Conservation (phyloP, 1,139 yeast species). For the Scheffersomyces quercinus region DNA sequence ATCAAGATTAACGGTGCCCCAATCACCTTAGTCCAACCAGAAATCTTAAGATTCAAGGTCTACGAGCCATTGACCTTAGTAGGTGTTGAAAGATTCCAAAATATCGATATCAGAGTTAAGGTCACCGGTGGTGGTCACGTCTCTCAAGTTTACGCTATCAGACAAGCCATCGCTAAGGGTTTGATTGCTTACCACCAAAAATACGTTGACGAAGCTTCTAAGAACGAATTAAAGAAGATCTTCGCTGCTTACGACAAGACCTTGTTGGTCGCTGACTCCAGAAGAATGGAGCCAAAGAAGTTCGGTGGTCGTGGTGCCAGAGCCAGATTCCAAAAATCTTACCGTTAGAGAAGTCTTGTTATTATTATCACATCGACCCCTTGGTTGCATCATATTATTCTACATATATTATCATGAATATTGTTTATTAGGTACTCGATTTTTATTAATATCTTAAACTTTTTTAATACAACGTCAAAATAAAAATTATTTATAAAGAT, state of each 20-base stretch:
- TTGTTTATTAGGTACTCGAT: conserved; percentile 15
- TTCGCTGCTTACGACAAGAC: conserved; percentile 99
- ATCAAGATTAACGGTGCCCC: conserved; percentile 99
- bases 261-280: conserved; percentile 98
- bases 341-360: conserved; percentile 70
- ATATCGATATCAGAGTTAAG: conserved; percentile 97
- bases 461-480: conserved; percentile 12
- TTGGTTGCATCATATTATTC: conserved; percentile 6
- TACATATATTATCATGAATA: conserved; percentile 8
- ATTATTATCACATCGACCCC: conserved; percentile 11
- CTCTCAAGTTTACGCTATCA: conserved; percentile 98
- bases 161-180: conserved; percentile 99
- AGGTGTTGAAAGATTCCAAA: conserved; percentile 98
- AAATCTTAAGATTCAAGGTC: conserved; percentile 98
- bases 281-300: conserved; percentile 99
- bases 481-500: not conserved
- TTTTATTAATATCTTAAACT: conserved; percentile 11
- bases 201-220: conserved; percentile 98
- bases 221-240: conserved; percentile 98
- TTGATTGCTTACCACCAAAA: conserved; percentile 99
- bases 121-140: conserved; percentile 99
- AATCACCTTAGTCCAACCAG: conserved; percentile 98
- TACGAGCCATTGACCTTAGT: conserved; percentile 98
- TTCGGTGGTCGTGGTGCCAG: conserved; percentile 99
- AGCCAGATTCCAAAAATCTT: conserved; percentile 99